phyloP scores from a whole-genome alignment of 768 basidiomycete species.

The Rhodotorula taiwanensis region DNA sequence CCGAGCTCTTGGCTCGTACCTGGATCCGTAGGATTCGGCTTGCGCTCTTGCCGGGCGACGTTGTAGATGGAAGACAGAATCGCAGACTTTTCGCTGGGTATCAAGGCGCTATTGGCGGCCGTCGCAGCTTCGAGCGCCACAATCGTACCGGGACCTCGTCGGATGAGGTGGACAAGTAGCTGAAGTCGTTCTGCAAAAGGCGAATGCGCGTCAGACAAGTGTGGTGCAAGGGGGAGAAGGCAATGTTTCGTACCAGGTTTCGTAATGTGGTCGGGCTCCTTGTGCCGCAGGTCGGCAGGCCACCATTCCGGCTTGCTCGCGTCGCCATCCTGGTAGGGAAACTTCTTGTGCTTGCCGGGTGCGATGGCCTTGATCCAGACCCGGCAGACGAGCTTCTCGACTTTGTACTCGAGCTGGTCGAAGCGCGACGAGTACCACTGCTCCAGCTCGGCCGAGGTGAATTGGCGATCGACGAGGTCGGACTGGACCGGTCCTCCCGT shows the following conservation, averaged over 20 bases:
- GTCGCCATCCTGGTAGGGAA: slow-evolving; percentile 47
- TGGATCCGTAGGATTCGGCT: too few relatives aligned
- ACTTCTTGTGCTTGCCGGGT: slow-evolving; percentile 47
- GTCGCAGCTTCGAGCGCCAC: slow-evolving; percentile 44
- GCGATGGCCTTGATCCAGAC: slow-evolving; percentile 49
- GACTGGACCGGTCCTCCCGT: slow-evolving; percentile 11
- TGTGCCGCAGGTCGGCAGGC: slow-evolving; percentile 46
- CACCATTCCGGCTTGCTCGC: slow-evolving; percentile 47
- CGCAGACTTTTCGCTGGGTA: slow-evolving; percentile 41
- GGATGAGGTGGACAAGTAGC: slow-evolving; percentile 43
- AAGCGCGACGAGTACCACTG: slow-evolving; percentile 43
- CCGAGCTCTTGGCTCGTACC: too few relatives aligned
- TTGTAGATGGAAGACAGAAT: slow-evolving; percentile 45
- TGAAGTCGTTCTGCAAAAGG: slow-evolving; percentile 43
- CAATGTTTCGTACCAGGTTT: slow-evolving; percentile 43
- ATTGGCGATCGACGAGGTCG: slow-evolving; percentile 11
- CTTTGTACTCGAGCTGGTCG: slow-evolving; percentile 43
- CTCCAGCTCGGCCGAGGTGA: slow-evolving; percentile 40
- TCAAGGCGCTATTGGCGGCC: slow-evolving; percentile 42
- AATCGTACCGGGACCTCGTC: slow-evolving; percentile 40
- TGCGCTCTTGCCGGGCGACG: slow-evolving; percentile 45
- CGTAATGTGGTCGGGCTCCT: slow-evolving; percentile 47
- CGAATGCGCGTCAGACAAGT: background rate
- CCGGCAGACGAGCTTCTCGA: slow-evolving; percentile 46
- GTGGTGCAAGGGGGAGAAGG: background rate